Base-by-base conservation (phyloP, 352 stramenopile species). In the Pythium periplocum region DNA sequence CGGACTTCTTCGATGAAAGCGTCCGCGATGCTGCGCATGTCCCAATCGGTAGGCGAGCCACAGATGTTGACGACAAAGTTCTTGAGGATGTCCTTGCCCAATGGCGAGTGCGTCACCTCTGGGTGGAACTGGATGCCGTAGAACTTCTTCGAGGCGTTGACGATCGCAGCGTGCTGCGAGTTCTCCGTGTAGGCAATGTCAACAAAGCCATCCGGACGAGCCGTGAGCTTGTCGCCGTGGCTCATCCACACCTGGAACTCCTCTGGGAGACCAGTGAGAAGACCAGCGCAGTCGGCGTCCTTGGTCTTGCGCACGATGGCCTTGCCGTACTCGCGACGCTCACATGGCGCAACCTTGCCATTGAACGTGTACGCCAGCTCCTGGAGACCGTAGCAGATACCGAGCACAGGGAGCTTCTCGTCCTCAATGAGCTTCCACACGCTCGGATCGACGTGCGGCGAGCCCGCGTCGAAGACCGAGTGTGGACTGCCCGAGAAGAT, bases 211-310 rank as follows among this genome's bases (percentile, higher is more conserved):
- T 96, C 78, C 3, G 97, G 97, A 33, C 97, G 84, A 38, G 79
- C 71, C 56, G 88, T 95, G 39, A 99, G 77, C 75, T 99, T 99
- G 78, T 99, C 97, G 35, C 96, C 97, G 75, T 99, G 97, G 69
- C 90, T 98, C 97, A 99, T 99, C 97, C 97, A 99, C 78, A 99
- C 93, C 73, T 98, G 91, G 71, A 98, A 98, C 53, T 97, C 81
- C 31, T 95, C 86, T 26, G 97, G 78, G 34, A 95, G 82, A 9
- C 87, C 95, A 12, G 94, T 68, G 58, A 99, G 94, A 10, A 99
- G 76, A 2, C 73, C 72, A 44, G 68, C 75, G 54, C 71, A 83
- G 57, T 81, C 67, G 32, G 73, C 65, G 45, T 51, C 75, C 32
- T 61, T 68, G 66, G 88, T 68, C 41, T 56, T 77, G 68, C 73